Percentiles rank a stretch among this genome's conserved stretches.
Conservation (phyloP, 1,284 basidiomycete genomes). For the Inonotus obliquus region DNA sequence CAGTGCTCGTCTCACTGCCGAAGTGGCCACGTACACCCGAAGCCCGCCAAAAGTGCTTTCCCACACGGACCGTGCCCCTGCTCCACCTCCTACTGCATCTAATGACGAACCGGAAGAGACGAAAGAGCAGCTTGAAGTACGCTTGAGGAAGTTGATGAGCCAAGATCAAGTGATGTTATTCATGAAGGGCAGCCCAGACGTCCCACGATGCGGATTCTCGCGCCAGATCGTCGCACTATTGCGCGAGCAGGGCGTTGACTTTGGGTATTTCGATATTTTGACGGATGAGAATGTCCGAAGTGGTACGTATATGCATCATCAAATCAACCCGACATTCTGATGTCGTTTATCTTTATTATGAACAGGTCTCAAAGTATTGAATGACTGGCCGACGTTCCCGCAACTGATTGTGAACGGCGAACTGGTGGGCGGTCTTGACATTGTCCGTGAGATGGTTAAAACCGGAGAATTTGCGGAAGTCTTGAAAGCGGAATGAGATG, state of each 20-base stretch:
- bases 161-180: constrained; percentile 83
- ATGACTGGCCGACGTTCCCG: constrained; percentile 67
- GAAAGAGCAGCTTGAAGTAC: constrained; percentile 61
- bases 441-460: constrained; percentile 60
- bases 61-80: constrained; percentile 34
- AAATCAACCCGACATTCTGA: neutral
- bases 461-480: constrained; percentile 40
- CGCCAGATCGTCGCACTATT: constrained; percentile 65
- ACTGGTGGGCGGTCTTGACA: constrained; percentile 66
- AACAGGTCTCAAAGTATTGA: constrained; percentile 51
- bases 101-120: constrained; percentile 27
- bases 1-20: constrained; percentile 59
- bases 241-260: constrained; percentile 55
- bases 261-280: constrained; percentile 72
- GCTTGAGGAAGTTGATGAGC: constrained; percentile 67
- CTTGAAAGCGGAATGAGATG: constrained; percentile 9
- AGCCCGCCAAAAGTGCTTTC: constrained; percentile 38
- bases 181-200: constrained; percentile 93
- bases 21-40: constrained; percentile 56
- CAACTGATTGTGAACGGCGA: constrained; percentile 66
- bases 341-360: neutral
- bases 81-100: constrained; percentile 22
- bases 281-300: constrained; percentile 66
- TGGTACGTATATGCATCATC: constrained; percentile 31
- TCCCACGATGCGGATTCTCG: constrained; percentile 84